phyloP scores from a whole-genome alignment of 257 asterid species.

The Linderniella brevidens region DNA sequence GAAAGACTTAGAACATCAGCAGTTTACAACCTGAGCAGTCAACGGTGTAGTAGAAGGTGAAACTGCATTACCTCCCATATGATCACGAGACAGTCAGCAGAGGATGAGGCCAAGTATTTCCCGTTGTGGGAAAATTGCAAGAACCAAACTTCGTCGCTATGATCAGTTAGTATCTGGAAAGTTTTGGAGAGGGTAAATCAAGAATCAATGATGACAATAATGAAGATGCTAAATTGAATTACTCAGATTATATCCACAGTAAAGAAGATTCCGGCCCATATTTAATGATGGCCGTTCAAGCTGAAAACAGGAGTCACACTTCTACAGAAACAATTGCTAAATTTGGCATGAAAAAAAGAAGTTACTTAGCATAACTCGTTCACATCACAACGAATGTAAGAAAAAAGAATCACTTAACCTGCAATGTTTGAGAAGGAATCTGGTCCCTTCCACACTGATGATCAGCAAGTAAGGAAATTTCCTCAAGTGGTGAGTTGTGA shows the following conservation, averaged over 20 bases:
- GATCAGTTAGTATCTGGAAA: constrained; percentile 45
- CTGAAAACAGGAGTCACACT: too few relatives aligned
- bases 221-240: too few relatives aligned
- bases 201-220: too few relatives aligned
- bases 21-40: too few relatives aligned
- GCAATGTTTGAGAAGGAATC: constrained; percentile 57
- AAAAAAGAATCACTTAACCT: constrained; percentile 18
- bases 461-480: constrained; percentile 56
- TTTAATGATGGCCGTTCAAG: too few relatives aligned
- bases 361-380: too few relatives aligned
- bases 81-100: constrained; percentile 45
- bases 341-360: too few relatives aligned
- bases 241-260: too few relatives aligned
- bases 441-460: constrained; percentile 67
- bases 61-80: constrained; percentile 49
- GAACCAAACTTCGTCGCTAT: constrained; percentile 62
- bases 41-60: too few relatives aligned
- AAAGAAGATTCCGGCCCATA: too few relatives aligned
- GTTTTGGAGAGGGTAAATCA: background rate
- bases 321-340: too few relatives aligned
- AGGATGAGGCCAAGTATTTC: constrained; percentile 58
- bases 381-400: background rate
- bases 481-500: constrained; percentile 48
- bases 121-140: constrained; percentile 66
- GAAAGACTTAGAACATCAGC: constrained; percentile 7